Evolutionary conservation across 257 asterid species (phyloP).

Genomic region (Gardenia jasminoides): DNA sequence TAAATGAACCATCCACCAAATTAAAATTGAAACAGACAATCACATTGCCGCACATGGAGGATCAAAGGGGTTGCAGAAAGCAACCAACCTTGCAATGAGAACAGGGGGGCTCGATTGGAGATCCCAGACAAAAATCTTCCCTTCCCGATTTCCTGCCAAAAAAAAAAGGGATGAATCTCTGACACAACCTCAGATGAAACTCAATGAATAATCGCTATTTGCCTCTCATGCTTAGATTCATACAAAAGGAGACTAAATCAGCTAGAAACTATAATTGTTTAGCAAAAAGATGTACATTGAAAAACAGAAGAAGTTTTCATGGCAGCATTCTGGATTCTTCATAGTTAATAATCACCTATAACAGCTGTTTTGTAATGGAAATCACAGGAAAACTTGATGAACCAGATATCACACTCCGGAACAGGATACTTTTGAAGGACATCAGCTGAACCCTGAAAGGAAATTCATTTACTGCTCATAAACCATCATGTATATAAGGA

Average conservation of each 20-base stretch:
- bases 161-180: neutral
- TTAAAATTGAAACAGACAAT: no score
- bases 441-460: constrained; percentile 81
- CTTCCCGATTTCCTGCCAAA: constrained; percentile 84
- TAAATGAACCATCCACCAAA: neutral
- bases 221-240: neutral
- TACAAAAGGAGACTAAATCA: neutral
- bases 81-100: constrained; percentile 67
- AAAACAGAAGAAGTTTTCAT: neutral
- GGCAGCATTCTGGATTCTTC: neutral
- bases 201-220: neutral
- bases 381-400: constrained; percentile 93
- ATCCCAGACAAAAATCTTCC: constrained; percentile 94
- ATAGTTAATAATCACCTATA: constrained; percentile 51
- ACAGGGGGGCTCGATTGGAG: constrained; percentile 85
- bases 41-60: neutral
- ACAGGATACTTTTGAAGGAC: constrained; percentile 95
- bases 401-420: constrained; percentile 98
- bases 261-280: neutral
- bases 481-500: constrained; percentile 8
- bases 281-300: neutral
- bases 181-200: constrained; percentile 8
- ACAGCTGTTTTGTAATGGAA: constrained; percentile 75
- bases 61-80: neutral
- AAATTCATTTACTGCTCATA: constrained; percentile 25